phyloP scores from a whole-genome alignment of 495 filamentous ascomycete species.

The Penicillium taxi region DNA sequence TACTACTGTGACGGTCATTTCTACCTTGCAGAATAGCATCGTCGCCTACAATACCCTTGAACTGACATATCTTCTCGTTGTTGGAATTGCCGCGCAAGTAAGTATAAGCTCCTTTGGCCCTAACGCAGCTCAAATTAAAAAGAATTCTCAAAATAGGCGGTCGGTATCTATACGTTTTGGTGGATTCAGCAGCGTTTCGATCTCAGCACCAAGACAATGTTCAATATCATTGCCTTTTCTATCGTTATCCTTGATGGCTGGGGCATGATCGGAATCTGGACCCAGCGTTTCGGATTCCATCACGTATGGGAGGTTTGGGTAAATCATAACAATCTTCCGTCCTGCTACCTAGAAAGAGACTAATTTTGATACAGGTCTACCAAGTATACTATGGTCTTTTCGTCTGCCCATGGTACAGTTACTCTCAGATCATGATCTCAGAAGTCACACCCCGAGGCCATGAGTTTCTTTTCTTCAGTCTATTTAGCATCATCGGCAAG shows the following conservation, averaged over 20 bases:
- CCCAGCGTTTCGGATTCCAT: slow-evolving; percentile 52
- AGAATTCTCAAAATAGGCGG: slow-evolving; percentile 22
- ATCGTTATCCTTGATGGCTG: slow-evolving; percentile 55
- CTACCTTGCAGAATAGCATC: slow-evolving; percentile 53
- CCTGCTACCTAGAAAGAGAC: background rate
- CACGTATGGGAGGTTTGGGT: slow-evolving; percentile 56
- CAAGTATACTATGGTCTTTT: slow-evolving; percentile 58
- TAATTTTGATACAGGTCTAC: slow-evolving; percentile 34
- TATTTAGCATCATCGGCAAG: slow-evolving; percentile 60
- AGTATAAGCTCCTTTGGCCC: background rate
- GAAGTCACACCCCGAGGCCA: slow-evolving; percentile 58
- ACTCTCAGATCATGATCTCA: slow-evolving; percentile 60
- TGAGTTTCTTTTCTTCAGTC: slow-evolving; percentile 59
- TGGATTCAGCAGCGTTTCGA: slow-evolving; percentile 44
- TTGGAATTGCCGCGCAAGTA: slow-evolving; percentile 53
- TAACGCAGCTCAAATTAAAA: background rate
- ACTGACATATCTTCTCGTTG: slow-evolving; percentile 54
- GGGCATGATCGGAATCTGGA: slow-evolving; percentile 65
- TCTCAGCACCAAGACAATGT: slow-evolving; percentile 54
- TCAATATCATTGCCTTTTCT: slow-evolving; percentile 47
- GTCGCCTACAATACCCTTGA: slow-evolving; percentile 54
- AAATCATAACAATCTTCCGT: no score
- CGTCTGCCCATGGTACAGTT: slow-evolving; percentile 63
- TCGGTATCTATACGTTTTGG: slow-evolving; percentile 57
- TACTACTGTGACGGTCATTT: slow-evolving; percentile 60